phyloP scores from a whole-genome alignment of 1,284 basidiomycete genomes.

The Cystobasidiaceae sp. region DNA sequence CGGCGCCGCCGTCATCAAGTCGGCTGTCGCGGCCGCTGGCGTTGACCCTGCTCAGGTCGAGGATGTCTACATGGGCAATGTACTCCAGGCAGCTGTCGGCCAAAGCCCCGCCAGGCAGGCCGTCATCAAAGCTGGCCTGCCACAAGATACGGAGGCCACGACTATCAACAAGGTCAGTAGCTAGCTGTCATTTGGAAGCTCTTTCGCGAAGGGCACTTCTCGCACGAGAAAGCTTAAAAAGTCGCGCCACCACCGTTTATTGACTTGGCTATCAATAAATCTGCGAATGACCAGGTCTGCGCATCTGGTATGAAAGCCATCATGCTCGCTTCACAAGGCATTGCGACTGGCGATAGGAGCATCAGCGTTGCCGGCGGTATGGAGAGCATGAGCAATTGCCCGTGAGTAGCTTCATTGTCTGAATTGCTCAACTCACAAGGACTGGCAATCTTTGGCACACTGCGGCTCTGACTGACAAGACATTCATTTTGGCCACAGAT shows the following conservation, averaged over 20 bases:
- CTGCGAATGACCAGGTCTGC: slow-evolving; percentile 44
- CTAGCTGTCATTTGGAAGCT: neutral
- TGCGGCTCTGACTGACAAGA: too few relatives aligned
- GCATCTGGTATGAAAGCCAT: slow-evolving; percentile 51
- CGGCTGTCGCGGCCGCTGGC: slow-evolving; percentile 72
- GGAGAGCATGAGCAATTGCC: slow-evolving; percentile 51
- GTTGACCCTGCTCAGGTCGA: slow-evolving; percentile 77
- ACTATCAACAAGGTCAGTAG: slow-evolving; percentile 72
- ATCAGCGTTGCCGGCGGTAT: slow-evolving; percentile 51
- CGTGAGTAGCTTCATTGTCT: slow-evolving; percentile 39
- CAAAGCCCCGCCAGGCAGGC: slow-evolving; percentile 51
- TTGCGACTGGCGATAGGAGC: slow-evolving; percentile 48
- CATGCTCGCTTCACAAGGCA: slow-evolving; percentile 50
- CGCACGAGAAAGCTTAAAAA: neutral
- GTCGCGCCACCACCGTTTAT: neutral
- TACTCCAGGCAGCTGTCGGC: slow-evolving; percentile 49
- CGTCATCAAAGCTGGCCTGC: slow-evolving; percentile 81
- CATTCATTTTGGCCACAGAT: slow-evolving; percentile 54
- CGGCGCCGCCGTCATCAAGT: slow-evolving; percentile 81
- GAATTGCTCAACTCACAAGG: too few relatives aligned
- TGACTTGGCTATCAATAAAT: too few relatives aligned
- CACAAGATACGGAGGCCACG: slow-evolving; percentile 82
- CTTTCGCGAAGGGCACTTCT: neutral
- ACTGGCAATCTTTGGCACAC: too few relatives aligned
- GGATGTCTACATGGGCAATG: slow-evolving; percentile 93